Conservation (phyloP, 2,329 filamentous ascomycete species). For the Fusarium circinatum region DNA sequence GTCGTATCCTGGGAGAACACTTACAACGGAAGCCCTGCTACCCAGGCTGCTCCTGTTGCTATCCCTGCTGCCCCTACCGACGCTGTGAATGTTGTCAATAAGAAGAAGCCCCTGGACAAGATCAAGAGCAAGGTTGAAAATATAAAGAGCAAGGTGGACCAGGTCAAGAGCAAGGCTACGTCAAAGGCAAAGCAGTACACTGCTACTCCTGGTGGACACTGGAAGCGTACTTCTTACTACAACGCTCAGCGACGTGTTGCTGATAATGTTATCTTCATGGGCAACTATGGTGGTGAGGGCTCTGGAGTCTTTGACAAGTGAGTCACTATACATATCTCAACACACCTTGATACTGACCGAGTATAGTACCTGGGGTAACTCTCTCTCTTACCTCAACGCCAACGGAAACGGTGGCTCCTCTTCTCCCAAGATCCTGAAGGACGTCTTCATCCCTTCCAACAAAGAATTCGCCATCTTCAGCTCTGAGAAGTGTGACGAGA, state of each 20-base stretch:
- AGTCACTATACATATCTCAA: slow-evolving; percentile 36
- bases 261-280: slow-evolving; percentile 60
- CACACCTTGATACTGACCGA: slow-evolving; percentile 15
- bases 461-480: slow-evolving; percentile 60
- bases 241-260: slow-evolving; percentile 51
- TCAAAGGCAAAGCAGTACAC: slow-evolving; percentile 23
- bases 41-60: slow-evolving; percentile 28
- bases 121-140: slow-evolving; percentile 25
- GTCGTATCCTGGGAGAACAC: slow-evolving; percentile 68
- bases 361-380: slow-evolving; percentile 56
- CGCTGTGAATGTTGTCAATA: background rate
- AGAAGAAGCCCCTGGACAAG: slow-evolving; percentile 11
- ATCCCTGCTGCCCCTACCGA: slow-evolving; percentile 11
- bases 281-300: slow-evolving; percentile 57
- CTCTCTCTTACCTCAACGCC: slow-evolving; percentile 58
- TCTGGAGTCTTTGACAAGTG: slow-evolving; percentile 58
- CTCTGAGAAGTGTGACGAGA: slow-evolving; percentile 53
- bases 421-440: slow-evolving; percentile 53
- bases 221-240: slow-evolving; percentile 58
- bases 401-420: slow-evolving; percentile 53
- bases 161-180: slow-evolving; percentile 11
- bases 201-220: slow-evolving; percentile 45
- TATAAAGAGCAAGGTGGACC: slow-evolving; percentile 25
- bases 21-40: slow-evolving; percentile 52
- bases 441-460: slow-evolving; percentile 54